Base-by-base conservation (phyloP, 345 rosid species). In the Nephelium lappaceum region DNA sequence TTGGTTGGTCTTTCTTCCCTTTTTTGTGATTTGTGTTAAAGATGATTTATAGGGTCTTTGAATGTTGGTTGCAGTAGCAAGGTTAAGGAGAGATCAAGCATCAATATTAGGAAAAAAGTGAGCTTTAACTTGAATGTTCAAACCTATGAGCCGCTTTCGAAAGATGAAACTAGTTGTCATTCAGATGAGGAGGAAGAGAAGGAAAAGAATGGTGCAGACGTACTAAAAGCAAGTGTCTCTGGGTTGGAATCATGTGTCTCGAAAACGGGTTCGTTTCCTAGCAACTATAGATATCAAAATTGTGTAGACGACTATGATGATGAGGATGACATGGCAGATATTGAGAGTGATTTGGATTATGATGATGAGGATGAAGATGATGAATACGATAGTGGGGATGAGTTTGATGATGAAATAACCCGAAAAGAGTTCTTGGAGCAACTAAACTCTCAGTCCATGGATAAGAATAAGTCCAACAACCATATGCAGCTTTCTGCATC, bases 51-150 rank as follows among this genome's bases (percentile, higher is more conserved):
- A 49, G n/a, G 8, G 14, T 23, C 27, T 67, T 1, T n/a, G 23
- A n/a, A 21, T 74, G 73, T 74, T 24, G 41, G 24, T 27, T 64
- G 42, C 43, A 85, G 88, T 43, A 80, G 78, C 31, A 85, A 82
- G 81, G 70, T 80, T 2, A 86, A 85, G 83, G 84, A 83, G 69
- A 67, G 66, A 53, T 76, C 76, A 55, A 78, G 73, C 53, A 66
- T 69, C 68, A 84, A 85, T 84, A 78, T 87, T 49, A 83, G 82
- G 81, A 95, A 93, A 84, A 93, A 87, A 84, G 99, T 93, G n/a
- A 88, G 97, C 70, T 93, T 95, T 43, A 85, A 95, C 83, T 88
- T 93, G 87, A 90, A 92, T 84, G 93, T 95, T 19, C 91, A 79
- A 73, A 85, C 91, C 47, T 95, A 90, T 66, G 99, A 95, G 78